Base-by-base conservation (phyloP, 306 rosid species). In the Mucuna pruriens region DNA sequence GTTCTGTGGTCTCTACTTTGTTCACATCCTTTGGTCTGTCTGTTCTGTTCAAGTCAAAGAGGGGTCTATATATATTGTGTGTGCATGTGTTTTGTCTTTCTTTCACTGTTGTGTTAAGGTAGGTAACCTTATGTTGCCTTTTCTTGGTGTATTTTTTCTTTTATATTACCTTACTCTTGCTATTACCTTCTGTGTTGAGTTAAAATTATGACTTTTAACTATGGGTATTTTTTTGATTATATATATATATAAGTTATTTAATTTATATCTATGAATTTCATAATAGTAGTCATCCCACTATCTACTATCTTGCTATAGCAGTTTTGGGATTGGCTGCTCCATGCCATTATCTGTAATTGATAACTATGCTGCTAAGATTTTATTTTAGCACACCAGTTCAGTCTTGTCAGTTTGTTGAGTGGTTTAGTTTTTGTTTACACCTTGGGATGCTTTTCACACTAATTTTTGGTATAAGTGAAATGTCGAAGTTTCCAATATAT, bases 381-480 rank as follows among this genome's bases (percentile, higher is more conserved):
- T 13, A 22, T 42, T 67, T 67, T 10, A 19, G 64, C 3, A 38
- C n/a, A 40, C 34, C 72, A 67, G 20, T 78, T 67, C 38, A 19
- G 46, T 42, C 77, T 70, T 20, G 39, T 19, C 15, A n/a, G 44
- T 66, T 69, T 58, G 12, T 40, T 25, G 13, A 55, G 29, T 55
- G 16, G 23, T 39, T 81, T 62, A 7, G 12, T 31, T 76, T 34
- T 66, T 22, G 6, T 71, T 78, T 23, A 2, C 36, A 49, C 44
- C 11, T 38, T 6, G 40, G 55, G 49, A 39, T 62, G n/a, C 79
- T 58, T 57, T 42, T 51, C 10, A 9, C 65, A 7, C 34, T 38
- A 60, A 19, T 61, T 29, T 17, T 60, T 77, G 66, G 65, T 63
- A 71, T 52, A 49, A 31, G 79, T 29, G 44, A 34, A 62, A 69